Conservation (phyloP, 768 basidiomycete genomes). For the Piloderma croceum region DNA sequence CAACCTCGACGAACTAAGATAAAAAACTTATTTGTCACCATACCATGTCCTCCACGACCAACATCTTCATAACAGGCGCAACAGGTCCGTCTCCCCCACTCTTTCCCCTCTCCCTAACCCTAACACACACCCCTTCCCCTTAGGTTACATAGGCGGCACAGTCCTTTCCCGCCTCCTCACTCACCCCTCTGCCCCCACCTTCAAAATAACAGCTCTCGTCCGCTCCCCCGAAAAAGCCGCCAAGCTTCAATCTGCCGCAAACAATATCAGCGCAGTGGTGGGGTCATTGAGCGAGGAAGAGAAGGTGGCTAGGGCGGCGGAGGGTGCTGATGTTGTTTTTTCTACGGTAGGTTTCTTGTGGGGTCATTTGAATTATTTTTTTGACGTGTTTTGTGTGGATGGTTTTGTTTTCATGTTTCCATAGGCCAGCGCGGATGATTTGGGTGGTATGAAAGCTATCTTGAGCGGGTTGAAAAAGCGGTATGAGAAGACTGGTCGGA, state of each 20-base stretch:
- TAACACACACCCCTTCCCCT: neutral
- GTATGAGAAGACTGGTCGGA: slow-evolving; percentile 4
- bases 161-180: slow-evolving; percentile 26
- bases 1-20: no score
- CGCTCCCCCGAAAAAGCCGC: slow-evolving; percentile 23
- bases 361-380: no score
- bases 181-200: slow-evolving; percentile 16
- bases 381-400: no score
- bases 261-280: slow-evolving; percentile 21
- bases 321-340: slow-evolving; percentile 28
- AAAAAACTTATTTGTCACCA: no score
- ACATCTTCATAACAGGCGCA: neutral
- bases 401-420: neutral
- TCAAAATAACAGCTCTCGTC: slow-evolving; percentile 24
- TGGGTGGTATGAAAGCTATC: slow-evolving; percentile 6
- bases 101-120: neutral
- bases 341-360: slow-evolving; percentile 18
- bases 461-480: slow-evolving; percentile 9
- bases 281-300: slow-evolving; percentile 28
- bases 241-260: slow-evolving; percentile 21
- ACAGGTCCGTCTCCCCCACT: neutral
- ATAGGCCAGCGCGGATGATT: slow-evolving; percentile 7
- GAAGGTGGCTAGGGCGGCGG: slow-evolving; percentile 22
- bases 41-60: neutral
- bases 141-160: slow-evolving; percentile 32